Percentiles rank a stretch among this genome's conserved stretches.
Conservation (phyloP, 768 basidiomycete genomes). For the Grammothele lineata region DNA sequence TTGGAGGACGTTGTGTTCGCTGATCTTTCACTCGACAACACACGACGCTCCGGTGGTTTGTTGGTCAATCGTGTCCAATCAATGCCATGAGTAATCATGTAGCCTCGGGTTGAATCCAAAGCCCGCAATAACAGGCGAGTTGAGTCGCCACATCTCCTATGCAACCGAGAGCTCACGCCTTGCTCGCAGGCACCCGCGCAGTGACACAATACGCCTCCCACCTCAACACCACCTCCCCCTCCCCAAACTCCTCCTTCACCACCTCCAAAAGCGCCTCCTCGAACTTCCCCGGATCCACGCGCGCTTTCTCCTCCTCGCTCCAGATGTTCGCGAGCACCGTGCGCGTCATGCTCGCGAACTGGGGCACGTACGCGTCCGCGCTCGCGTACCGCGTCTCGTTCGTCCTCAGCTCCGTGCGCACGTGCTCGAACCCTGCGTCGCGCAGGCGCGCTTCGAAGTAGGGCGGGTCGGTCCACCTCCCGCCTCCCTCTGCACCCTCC, state of each 20-base stretch:
- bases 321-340: background rate
- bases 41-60: too few relatives aligned
- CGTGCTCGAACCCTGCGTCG: background rate
- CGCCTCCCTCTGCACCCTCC: background rate
- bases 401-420: background rate
- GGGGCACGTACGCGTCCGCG: background rate
- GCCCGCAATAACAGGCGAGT: too few relatives aligned
- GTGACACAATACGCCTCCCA: conserved; percentile 3
- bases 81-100: too few relatives aligned
- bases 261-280: background rate
- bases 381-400: background rate
- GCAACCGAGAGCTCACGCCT: background rate
- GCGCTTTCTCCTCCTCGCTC: background rate
- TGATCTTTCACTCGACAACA: too few relatives aligned
- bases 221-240: background rate
- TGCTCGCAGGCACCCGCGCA: background rate
- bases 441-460: background rate
- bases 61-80: too few relatives aligned
- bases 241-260: background rate
- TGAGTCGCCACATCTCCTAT: background rate
- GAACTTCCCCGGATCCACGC: background rate
- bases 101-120: too few relatives aligned
- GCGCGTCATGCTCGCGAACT: background rate
- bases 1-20: too few relatives aligned
- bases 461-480: background rate